These are phyloP conservation scores for Didymellaceae sp. DNA, from an alignment of 2,329 filamentous ascomycete genomes.

Conservation along the genomic window DNA sequence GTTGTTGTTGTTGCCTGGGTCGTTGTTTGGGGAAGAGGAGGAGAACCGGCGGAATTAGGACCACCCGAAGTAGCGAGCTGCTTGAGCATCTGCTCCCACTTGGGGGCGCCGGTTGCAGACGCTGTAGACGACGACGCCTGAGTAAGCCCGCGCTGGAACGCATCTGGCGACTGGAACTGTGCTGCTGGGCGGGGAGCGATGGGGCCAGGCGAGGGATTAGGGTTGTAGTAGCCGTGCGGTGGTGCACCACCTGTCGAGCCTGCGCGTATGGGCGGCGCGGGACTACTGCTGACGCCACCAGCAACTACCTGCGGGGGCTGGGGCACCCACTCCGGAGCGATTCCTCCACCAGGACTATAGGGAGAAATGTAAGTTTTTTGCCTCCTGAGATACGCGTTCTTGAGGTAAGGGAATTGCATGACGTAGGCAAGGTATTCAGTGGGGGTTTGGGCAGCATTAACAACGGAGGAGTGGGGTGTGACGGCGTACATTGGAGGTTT, in stretches of 20 bases:
- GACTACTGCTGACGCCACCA: conserved; percentile 10
- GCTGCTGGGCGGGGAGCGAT: conserved; percentile 38
- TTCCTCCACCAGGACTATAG: conserved; percentile 53
- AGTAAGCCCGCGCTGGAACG: conserved; percentile 52
- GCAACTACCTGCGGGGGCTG: conserved; percentile 22
- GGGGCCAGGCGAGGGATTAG: conserved; percentile 7
- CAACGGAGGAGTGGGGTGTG: conserved; percentile 45
- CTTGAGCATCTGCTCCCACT: conserved; percentile 46
- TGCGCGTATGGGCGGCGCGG: conserved; percentile 2
- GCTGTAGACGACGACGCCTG: conserved; percentile 32
- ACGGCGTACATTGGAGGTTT: conserved; percentile 49
- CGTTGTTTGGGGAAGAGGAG: no score
- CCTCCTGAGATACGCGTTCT: conserved; percentile 53
- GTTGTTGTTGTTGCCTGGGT: background rate
- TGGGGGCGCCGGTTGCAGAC: conserved; percentile 28
- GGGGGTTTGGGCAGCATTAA: conserved; percentile 45
- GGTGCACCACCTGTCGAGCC: conserved; percentile 13
- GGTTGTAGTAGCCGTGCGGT: conserved; percentile 11
- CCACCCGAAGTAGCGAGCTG: conserved; percentile 36
- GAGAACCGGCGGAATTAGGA: no score
- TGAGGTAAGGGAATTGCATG: conserved; percentile 55
- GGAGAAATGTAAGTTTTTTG: conserved; percentile 56
- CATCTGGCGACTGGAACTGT: conserved; percentile 53
- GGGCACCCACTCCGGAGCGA: conserved; percentile 50
- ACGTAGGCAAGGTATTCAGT: conserved; percentile 52